Evolutionary conservation across 2,329 filamentous ascomycete species (phyloP).

Genomic region (Atkinsonella texensis): DNA sequence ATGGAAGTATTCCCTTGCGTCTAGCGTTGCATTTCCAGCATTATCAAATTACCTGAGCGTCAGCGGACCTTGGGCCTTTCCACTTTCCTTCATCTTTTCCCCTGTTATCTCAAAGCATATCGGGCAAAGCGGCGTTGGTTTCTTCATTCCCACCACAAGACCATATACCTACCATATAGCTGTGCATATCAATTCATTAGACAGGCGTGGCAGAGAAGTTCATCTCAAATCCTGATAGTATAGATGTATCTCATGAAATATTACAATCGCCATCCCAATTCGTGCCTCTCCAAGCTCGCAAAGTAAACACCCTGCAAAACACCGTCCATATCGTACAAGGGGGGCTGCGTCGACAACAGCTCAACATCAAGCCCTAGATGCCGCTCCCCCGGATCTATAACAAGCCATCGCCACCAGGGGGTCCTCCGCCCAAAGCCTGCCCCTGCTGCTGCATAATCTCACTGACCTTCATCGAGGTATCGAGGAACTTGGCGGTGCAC

Average conservation of each 20-base stretch:
- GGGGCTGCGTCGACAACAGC: not conserved
- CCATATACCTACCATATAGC: not conserved
- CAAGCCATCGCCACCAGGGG: slow-evolving; percentile 21
- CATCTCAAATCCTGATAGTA: not conserved
- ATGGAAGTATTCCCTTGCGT: not conserved
- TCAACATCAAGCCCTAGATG: not conserved
- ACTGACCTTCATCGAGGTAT: slow-evolving; percentile 94
- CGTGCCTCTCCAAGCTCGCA: not conserved
- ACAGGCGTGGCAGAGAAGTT: not conserved
- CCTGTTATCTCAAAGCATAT: not conserved
- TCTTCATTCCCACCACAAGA: not conserved
- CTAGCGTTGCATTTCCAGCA: not conserved
- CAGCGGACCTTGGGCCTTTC: too few relatives aligned
- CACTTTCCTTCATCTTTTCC: not conserved
- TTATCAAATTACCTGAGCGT: not conserved
- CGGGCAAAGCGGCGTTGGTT: not conserved
- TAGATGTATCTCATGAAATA: not conserved
- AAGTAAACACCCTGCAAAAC: not conserved
- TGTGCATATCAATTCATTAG: not conserved
- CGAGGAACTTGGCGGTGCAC: slow-evolving; percentile 96
- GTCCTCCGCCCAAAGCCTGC: slow-evolving; percentile 44
- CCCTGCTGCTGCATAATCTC: slow-evolving; percentile 92
- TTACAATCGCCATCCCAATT: not conserved
- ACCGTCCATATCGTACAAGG: not conserved
- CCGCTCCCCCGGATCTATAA: slow-evolving; percentile 12